These are phyloP conservation scores for Aquilaria malaccensis DNA, from an alignment of 345 rosid species.

Conservation along the genomic window DNA sequence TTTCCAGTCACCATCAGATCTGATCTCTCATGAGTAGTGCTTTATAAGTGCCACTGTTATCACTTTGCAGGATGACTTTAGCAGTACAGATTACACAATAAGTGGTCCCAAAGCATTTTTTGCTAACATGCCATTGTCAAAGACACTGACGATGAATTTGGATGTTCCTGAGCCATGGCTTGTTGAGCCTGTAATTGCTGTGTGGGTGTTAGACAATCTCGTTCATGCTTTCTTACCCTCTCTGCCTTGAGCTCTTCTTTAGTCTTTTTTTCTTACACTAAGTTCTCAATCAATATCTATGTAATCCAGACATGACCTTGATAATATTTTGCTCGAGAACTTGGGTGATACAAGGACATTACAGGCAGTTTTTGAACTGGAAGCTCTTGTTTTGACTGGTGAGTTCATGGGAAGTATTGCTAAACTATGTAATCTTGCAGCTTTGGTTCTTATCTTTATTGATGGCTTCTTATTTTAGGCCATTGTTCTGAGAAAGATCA, in stretches of 20 bases:
- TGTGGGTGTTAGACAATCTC: conserved; percentile 44
- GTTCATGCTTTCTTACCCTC: neutral
- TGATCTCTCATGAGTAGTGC: conserved; percentile 15
- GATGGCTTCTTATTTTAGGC: conserved; percentile 35
- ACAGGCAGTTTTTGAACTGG: conserved; percentile 97
- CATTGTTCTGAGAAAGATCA: conserved; percentile 98
- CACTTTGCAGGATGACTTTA: conserved; percentile 85
- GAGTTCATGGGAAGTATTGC: conserved; percentile 16
- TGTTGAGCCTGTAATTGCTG: conserved; percentile 91
- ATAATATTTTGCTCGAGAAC: conserved; percentile 97
- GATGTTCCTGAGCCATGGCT: conserved; percentile 99
- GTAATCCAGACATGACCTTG: conserved; percentile 80
- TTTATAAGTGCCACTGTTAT: conserved; percentile 17
- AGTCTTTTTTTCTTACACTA: conserved; percentile 18
- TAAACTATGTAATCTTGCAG: neutral
- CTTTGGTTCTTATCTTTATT: conserved; percentile 8
- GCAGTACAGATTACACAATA: conserved; percentile 53
- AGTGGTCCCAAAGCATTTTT: conserved; percentile 95
- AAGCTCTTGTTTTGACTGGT: conserved; percentile 98
- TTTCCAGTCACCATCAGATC: conserved; percentile 5
- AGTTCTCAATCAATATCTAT: conserved; percentile 10
- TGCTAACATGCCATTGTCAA: conserved; percentile 95
- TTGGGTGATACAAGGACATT: conserved; percentile 93
- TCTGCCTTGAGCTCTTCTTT: neutral
- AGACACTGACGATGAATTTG: conserved; percentile 99